Base-by-base conservation (phyloP, 768 basidiomycete genomes). In the Tephrocybe rancida region DNA sequence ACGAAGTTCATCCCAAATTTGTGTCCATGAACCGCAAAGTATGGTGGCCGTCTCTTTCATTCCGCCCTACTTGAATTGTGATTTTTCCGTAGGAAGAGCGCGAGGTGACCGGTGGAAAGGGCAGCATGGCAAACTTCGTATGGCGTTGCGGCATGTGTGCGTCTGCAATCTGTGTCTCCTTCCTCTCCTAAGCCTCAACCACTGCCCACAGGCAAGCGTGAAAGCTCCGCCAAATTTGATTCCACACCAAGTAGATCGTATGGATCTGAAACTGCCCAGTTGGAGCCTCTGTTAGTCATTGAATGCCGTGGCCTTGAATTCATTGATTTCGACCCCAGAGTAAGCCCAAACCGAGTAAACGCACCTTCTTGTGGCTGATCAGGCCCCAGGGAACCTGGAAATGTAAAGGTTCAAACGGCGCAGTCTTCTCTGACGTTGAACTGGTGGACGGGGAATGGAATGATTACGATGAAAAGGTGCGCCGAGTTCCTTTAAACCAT, bases 271-370 rank as follows among this genome's bases (percentile, higher is more conserved):
- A 81, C 84, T 50, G 84, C 76, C 8, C 76, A 83, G 43, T 85
- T 86, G 44, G 79, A 78, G 0, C 83, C 86, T 3, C 71, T 95
- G 25, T 69, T 93, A 6, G 78, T 79, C 3, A 73, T 96, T 35
- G 93, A 96, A 60, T 96, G 93, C 64, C 81, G 93, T 22, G 94
- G 93, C 4, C 78, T 95, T 16, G 93, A 96, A 65, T 90, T 95
- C 56, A 76, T 75, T 6, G 83, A 70, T 4, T 95, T 95, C 66
- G 84, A 92, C 66, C 88, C 88, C 5, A 72, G 72, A 62, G 92
- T 90, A 64, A 46, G 78, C 53, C 18, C 3, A 61, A 41, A 21
- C 6, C 29, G 38, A 30, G 18, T 14, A 34, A 32, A 57, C 39
- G 11, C 49, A 32, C 11, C 13, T 29, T 18, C 10, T 14, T 48